These are phyloP conservation scores for Candida sp. DNA, from an alignment of 1,139 yeast species.

Conservation along the genomic window DNA sequence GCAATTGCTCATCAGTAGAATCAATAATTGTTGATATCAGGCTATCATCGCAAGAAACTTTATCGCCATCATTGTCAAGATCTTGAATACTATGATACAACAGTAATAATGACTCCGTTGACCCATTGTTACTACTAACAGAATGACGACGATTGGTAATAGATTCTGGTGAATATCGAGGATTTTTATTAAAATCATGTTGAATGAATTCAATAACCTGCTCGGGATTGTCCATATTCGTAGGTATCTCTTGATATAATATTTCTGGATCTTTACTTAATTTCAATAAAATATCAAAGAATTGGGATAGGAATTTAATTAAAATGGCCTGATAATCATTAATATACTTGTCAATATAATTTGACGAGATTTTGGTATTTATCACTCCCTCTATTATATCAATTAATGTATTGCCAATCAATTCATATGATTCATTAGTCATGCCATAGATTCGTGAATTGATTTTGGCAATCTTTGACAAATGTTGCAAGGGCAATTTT, in stretches of 20 bases:
- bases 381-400: constrained; percentile 10
- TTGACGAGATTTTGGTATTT: background rate
- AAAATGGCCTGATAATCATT: constrained; percentile 11
- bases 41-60: background rate
- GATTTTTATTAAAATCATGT: background rate
- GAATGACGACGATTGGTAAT: constrained; percentile 2
- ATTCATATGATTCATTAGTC: constrained; percentile 11
- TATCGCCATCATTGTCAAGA: background rate
- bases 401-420: constrained; percentile 20
- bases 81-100: background rate
- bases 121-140: background rate
- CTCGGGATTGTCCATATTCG: background rate
- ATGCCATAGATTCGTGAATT: constrained; percentile 19
- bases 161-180: constrained; percentile 2
- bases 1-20: background rate
- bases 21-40: background rate
- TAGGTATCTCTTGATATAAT: background rate
- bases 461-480: constrained; percentile 12
- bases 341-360: constrained; percentile 7
- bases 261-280: constrained; percentile 9
- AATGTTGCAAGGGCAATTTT: constrained; percentile 10
- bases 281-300: constrained; percentile 13
- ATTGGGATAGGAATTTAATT: constrained; percentile 13
- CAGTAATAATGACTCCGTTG: background rate
- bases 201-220: constrained; percentile 3